A percentile compares a stretch with the other conserved stretches of the same genome.
Evolutionary conservation across 2,329 filamentous ascomycete genomes (phyloP).

Genomic region (Colletotrichum spaethianum): DNA sequence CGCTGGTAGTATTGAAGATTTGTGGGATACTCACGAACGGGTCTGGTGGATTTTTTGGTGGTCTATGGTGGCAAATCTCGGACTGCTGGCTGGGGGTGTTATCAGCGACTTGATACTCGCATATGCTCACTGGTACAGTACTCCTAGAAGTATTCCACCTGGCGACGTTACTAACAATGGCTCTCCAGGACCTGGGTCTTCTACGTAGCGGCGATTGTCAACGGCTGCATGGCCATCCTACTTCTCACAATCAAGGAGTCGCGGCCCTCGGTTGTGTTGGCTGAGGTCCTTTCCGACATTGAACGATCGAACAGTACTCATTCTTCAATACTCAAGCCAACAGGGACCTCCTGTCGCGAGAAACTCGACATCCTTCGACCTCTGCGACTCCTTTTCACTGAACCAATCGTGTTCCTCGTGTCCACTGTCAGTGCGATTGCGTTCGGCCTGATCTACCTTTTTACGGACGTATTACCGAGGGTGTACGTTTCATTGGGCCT

Average conservation of each 20-base stretch:
- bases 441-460: constrained; percentile 26
- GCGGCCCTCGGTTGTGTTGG: constrained; percentile 22
- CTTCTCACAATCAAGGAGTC: constrained; percentile 26
- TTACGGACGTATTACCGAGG: constrained; percentile 16
- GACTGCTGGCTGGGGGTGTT: constrained; percentile 7
- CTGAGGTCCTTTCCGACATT: neutral
- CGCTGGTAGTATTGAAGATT: constrained; percentile 26
- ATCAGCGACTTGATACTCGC: constrained; percentile 6
- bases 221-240: neutral
- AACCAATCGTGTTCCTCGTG: constrained; percentile 28
- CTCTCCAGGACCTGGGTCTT: constrained; percentile 17
- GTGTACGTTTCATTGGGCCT: constrained; percentile 20
- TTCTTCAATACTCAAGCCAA: neutral
- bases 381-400: constrained; percentile 18
- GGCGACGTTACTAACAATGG: neutral
- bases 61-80: constrained; percentile 20
- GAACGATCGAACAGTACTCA: neutral
- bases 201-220: constrained; percentile 23
- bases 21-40: constrained; percentile 18
- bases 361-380: constrained; percentile 26
- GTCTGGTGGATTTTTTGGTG: constrained; percentile 30
- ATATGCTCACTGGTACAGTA: neutral
- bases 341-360: neutral
- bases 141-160: neutral
- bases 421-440: constrained; percentile 14